Evolutionary conservation across 164 flowering plant species (phyloP), one percentile per base, ranked within the genome.

Genomic region (Aristolochia contorta): DNA sequence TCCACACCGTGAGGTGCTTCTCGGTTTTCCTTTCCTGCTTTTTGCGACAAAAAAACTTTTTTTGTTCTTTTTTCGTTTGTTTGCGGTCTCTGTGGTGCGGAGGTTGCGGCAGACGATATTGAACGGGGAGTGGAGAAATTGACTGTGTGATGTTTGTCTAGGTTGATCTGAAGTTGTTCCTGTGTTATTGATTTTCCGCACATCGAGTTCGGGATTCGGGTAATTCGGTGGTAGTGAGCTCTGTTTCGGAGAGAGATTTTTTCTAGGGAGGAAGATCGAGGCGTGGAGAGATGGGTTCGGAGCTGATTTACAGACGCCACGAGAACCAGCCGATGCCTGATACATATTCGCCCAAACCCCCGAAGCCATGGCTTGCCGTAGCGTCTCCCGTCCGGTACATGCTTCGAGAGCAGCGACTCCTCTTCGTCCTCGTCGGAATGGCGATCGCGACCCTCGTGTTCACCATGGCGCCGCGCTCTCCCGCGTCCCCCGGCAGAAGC

Each of bases 361-460:
- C 33, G 4, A 85, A 88, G 68, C 96, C 84, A 16, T 84, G 85
- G 86, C 54, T 65, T 56, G 45, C 73, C 32, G 65, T 74, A 23
- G 57, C 71, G 37, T 79, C 79, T 24, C 81, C 86, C 32, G 59
- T 85, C 56, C 80, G 74, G 41, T 88, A 87, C 82, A 16, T 87
- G 60, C 83, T 87, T 65, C 83, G 84, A 20, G 89, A 85, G 45
- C 96, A 88, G 67, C 78, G 96, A n/a, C 80, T 85, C 59, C 23
- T 85, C 53, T 85, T 84, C 71, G 70, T 81, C 65, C 74, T 88
- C 63, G 67, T 84, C 59, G 96, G 96, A 64, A 70, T 84, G 56
- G 84, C 78, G 7, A 77, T 88, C 57, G 82, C 96, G 64, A 71
- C 92, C 45, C 43, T 84, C 61, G 7, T 80, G 51, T 88, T 88